Conservation (phyloP, 225 moss, liverwort and hornwort species). For the Rhytidiadelphus loreus region DNA sequence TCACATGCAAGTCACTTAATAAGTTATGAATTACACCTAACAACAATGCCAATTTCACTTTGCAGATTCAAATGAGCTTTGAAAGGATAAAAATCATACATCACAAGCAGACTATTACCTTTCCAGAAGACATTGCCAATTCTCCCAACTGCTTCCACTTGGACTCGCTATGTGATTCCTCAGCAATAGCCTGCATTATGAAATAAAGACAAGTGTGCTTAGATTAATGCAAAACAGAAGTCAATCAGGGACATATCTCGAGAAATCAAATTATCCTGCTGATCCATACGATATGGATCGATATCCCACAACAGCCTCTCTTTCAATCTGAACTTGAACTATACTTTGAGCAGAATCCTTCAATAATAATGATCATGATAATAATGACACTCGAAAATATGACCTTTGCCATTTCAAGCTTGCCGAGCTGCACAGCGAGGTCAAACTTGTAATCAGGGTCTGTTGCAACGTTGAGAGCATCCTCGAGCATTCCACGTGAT, state of each 20-base stretch:
- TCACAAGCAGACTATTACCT: conserved; percentile 24
- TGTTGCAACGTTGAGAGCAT: conserved; percentile 72
- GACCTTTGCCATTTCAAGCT: conserved; percentile 81
- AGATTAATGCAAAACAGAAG: not conserved
- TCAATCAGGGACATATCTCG: not conserved
- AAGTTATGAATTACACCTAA: not conserved
- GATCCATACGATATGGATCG: not conserved
- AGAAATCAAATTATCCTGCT: not conserved
- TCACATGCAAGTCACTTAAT: not conserved
- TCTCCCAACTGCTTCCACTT: conserved; percentile 95
- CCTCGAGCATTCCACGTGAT: conserved; percentile 89
- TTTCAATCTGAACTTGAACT: not conserved
- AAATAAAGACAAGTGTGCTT: not conserved
- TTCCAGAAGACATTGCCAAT: conserved; percentile 79
- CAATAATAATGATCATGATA: not conserved
- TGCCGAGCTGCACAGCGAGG: conserved; percentile 86
- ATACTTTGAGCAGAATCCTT: not conserved
- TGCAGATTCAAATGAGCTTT: not conserved
- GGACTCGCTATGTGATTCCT: conserved; percentile 71
- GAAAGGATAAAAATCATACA: not conserved
- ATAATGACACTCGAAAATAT: not conserved
- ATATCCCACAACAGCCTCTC: not conserved
- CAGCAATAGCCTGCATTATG: conserved; percentile 59
- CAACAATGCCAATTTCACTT: not conserved
- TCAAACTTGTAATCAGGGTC: conserved; percentile 94